Percentiles rank a stretch among this genome's conserved stretches.
Evolutionary conservation across 805 yeast genomes (phyloP).

Genomic region (Grigorovia jiainica): DNA sequence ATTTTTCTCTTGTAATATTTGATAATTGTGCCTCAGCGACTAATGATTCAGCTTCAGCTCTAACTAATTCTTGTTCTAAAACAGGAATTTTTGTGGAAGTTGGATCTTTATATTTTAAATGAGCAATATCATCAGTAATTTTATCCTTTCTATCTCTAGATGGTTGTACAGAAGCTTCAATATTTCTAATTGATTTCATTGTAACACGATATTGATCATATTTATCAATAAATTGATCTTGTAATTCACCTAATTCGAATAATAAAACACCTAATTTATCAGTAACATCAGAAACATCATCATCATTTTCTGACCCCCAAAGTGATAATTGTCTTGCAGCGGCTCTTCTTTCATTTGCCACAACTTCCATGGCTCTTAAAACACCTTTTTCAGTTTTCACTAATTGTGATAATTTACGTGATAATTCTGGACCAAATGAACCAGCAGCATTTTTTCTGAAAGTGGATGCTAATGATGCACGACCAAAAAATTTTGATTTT

Average conservation of each 20-base stretch:
- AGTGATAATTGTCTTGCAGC: constrained; percentile 94
- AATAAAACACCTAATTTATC: constrained; percentile 94
- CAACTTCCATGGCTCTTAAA: constrained; percentile 86
- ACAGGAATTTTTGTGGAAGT: constrained; percentile 92
- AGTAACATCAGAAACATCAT: constrained; percentile 92
- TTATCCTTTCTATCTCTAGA: constrained; percentile 96
- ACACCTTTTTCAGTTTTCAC: constrained; percentile 95
- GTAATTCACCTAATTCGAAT: constrained; percentile 95
- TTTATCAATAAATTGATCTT: constrained; percentile 96
- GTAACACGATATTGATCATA: constrained; percentile 97
- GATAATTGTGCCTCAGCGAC: constrained; percentile 99
- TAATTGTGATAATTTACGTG: constrained; percentile 82
- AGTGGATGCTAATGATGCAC: constrained; percentile 55
- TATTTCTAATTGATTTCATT: constrained; percentile 87
- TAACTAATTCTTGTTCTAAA: constrained; percentile 94
- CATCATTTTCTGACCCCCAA: constrained; percentile 98
- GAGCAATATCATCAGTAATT: constrained; percentile 95
- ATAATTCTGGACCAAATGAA: constrained; percentile 86
- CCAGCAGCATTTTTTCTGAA: constrained; percentile 84
- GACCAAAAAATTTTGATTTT: constrained; percentile 65
- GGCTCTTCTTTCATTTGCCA: constrained; percentile 87
- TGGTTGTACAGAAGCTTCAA: constrained; percentile 96
- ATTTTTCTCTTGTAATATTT: constrained; percentile 94
- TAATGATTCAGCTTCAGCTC: constrained; percentile 98
- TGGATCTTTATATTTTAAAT: constrained; percentile 96